These are phyloP conservation scores for Moesziomyces parantarcticus DNA, from an alignment of 1,284 basidiomycete species.

Conservation along the genomic window DNA sequence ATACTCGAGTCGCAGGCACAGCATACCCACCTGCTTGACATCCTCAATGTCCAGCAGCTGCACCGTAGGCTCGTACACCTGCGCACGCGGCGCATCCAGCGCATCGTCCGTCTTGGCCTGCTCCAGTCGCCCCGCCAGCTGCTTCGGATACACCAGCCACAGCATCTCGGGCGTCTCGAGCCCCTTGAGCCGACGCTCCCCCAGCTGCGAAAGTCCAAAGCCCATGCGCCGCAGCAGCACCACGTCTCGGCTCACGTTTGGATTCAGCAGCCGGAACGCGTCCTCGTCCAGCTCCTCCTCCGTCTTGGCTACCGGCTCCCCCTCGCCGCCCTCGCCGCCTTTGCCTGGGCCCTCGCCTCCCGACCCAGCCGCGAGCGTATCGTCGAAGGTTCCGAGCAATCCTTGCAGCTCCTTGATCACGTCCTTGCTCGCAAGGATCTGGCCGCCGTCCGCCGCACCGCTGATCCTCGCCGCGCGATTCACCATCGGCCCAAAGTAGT, in stretches of 20 bases:
- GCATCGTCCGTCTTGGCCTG: constrained; percentile 71
- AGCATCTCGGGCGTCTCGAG: constrained; percentile 82
- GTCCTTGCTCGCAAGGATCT: constrained; percentile 92
- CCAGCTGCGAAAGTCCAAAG: constrained; percentile 80
- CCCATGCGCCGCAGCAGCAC: constrained; percentile 81
- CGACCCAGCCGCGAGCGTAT: constrained; percentile 18
- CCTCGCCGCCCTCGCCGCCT: constrained; percentile 1
- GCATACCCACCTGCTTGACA: constrained; percentile 79
- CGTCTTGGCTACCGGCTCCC: constrained; percentile 28
- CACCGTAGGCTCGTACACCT: constrained; percentile 69
- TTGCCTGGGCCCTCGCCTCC: constrained; percentile 2
- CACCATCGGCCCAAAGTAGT: constrained; percentile 71
- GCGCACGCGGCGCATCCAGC: constrained; percentile 52
- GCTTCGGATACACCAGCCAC: constrained; percentile 83
- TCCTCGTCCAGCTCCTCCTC: constrained; percentile 62
- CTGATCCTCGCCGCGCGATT: constrained; percentile 82
- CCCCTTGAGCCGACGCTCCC: constrained; percentile 92
- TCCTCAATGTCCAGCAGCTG: constrained; percentile 79
- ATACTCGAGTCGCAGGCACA: constrained; percentile 86
- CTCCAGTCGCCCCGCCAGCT: constrained; percentile 79
- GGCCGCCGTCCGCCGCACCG: constrained; percentile 87
- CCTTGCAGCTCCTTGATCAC: constrained; percentile 70
- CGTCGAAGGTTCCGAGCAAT: constrained; percentile 54
- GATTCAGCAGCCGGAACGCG: constrained; percentile 64
- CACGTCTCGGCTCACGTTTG: constrained; percentile 70